phyloP scores from a whole-genome alignment of 2,329 filamentous ascomycete genomes.

The Escovopsis sp. region DNA sequence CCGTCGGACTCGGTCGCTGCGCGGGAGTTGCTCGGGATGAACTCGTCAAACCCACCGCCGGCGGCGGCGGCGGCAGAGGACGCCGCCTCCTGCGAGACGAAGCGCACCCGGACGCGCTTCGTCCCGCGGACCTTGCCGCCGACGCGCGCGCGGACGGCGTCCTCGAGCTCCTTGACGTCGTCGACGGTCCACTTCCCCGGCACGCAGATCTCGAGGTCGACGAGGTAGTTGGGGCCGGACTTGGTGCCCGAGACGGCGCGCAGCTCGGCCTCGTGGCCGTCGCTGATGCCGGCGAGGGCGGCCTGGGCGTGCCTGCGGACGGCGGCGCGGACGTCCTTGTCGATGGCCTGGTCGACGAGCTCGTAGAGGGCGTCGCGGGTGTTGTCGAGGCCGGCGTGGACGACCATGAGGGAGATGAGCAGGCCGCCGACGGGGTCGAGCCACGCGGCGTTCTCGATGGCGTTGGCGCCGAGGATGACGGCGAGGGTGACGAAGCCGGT shows the following conservation, averaged over 20 bases:
- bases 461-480: constrained; percentile 79
- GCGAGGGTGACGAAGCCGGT: constrained; percentile 87
- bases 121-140: constrained; percentile 71
- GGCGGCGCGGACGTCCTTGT: constrained; percentile 63
- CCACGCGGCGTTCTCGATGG: constrained; percentile 76
- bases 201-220: constrained; percentile 77
- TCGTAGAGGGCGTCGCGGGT: constrained; percentile 71
- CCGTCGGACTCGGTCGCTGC: constrained; percentile 37
- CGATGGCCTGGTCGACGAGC: constrained; percentile 79
- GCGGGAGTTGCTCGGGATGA: constrained; percentile 51
- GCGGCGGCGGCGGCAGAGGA: constrained; percentile 20
- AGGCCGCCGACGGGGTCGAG: constrained; percentile 88
- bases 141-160: constrained; percentile 54
- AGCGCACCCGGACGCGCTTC: constrained; percentile 69
- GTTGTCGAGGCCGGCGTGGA: constrained; percentile 79
- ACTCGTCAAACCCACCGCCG: constrained; percentile 59
- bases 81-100: constrained; percentile 49
- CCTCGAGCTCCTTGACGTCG: constrained; percentile 56
- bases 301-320: constrained; percentile 52
- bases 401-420: constrained; percentile 83
- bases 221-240: constrained; percentile 88
- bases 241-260: constrained; percentile 80
- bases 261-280: constrained; percentile 49
- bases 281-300: constrained; percentile 38
- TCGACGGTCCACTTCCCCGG: constrained; percentile 64